A percentile compares a stretch with the other conserved stretches of the same genome.
Conservation (phyloP, 208 protist genomes). For the Acanthamoeba lenticulata region DNA sequence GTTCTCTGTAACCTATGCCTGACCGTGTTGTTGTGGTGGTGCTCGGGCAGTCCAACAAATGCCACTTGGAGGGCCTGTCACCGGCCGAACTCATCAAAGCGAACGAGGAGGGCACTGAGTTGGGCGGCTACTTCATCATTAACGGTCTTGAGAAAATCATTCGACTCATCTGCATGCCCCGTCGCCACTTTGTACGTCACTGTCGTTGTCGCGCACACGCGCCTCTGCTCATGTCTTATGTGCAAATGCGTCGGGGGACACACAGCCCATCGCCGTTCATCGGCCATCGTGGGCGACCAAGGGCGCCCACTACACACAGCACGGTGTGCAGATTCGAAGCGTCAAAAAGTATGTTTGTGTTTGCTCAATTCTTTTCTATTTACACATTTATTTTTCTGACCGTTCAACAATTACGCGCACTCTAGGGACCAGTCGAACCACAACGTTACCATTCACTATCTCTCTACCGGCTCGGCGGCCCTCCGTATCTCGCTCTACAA, state of each 20-base stretch:
- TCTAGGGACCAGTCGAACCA: conserved; percentile 91
- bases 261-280: conserved; percentile 89
- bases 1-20: no score
- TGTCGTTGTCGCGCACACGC: not conserved
- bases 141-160: conserved; percentile 98
- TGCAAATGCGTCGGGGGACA: not conserved
- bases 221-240: not conserved
- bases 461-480: conserved; percentile 87
- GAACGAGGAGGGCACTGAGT: conserved; percentile 80
- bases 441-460: conserved; percentile 98
- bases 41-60: conserved; percentile 75
- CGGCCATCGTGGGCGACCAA: conserved; percentile 92
- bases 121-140: conserved; percentile 99
- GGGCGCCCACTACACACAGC: conserved; percentile 94
- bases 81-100: conserved; percentile 76
- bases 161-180: conserved; percentile 95
- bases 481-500: conserved; percentile 90
- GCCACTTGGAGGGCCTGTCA: conserved; percentile 84
- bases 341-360: conserved; percentile 79
- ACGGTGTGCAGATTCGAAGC: conserved; percentile 95
- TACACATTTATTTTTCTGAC: not conserved
- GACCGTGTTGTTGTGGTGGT: not conserved
- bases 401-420: not conserved
- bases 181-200: conserved; percentile 91
- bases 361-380: not conserved